Percentiles rank a stretch among this genome's conserved stretches.
These are phyloP conservation scores for Ceriops zippeliana DNA, from an alignment of 345 rosid species.

Conservation along the genomic window DNA sequence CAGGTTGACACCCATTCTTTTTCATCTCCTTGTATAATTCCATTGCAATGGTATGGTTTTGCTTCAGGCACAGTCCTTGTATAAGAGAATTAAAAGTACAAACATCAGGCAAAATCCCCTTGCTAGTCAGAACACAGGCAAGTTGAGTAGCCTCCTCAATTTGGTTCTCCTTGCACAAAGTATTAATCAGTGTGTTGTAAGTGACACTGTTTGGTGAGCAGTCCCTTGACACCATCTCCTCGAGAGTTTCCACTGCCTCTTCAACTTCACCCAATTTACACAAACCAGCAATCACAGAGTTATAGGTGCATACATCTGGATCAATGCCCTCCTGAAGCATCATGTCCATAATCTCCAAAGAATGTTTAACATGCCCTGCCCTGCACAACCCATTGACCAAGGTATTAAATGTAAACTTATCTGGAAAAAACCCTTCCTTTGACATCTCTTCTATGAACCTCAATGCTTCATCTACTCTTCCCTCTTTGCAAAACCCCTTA, in stretches of 20 bases:
- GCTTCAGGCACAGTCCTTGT: conserved; percentile 68
- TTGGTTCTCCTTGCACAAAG: conserved; percentile 78
- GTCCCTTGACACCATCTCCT: conserved; percentile 76
- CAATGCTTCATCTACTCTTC: conserved; percentile 66
- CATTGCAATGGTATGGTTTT: conserved; percentile 53
- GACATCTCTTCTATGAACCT: conserved; percentile 62
- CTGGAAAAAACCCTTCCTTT: conserved; percentile 63
- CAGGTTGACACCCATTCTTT: conserved; percentile 72
- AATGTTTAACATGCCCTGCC: conserved; percentile 75
- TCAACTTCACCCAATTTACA: conserved; percentile 75
- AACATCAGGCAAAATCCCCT: conserved; percentile 72
- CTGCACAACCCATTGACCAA: conserved; percentile 81
- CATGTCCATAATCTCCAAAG: conserved; percentile 71
- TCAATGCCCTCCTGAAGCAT: conserved; percentile 88
- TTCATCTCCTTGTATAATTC: conserved; percentile 83
- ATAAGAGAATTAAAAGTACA: conserved; percentile 75
- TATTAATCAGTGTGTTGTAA: conserved; percentile 82
- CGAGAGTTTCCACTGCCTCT: conserved; percentile 70
- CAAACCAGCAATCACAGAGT: conserved; percentile 77
- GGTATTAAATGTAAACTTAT: conserved; percentile 74
- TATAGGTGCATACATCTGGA: conserved; percentile 75
- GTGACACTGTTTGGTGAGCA: conserved; percentile 84
- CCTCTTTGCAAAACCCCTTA: conserved; percentile 78
- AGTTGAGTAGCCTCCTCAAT: conserved; percentile 72
- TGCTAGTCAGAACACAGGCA: conserved; percentile 57